phyloP scores from a whole-genome alignment of 2,329 filamentous ascomycete species.

The Rhynchosporium secalis region DNA sequence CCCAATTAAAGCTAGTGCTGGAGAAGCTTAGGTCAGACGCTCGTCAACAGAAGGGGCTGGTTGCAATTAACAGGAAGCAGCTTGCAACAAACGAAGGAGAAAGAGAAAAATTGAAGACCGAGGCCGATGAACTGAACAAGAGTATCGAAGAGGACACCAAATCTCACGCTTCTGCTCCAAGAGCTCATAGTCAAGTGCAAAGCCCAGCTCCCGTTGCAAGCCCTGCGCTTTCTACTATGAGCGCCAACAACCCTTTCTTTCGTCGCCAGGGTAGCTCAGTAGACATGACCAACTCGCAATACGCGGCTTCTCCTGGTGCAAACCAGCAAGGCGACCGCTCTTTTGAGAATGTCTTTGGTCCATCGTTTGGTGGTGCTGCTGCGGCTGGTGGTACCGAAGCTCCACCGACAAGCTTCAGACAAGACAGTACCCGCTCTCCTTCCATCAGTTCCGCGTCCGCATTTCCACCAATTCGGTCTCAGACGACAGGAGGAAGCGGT shows the following conservation, averaged over 20 bases:
- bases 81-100: slow-evolving; percentile 85
- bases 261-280: slow-evolving; percentile 62
- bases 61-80: slow-evolving; percentile 99
- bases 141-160: slow-evolving; percentile 59
- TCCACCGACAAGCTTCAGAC: slow-evolving; percentile 63
- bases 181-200: slow-evolving; percentile 41
- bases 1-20: slow-evolving; percentile 81
- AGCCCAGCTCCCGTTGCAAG: slow-evolving; percentile 59
- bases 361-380: slow-evolving; percentile 53
- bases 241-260: slow-evolving; percentile 94
- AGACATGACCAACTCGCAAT: slow-evolving; percentile 51
- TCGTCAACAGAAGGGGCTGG: slow-evolving; percentile 91
- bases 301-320: slow-evolving; percentile 43
- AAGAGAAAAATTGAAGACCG: slow-evolving; percentile 80
- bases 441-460: slow-evolving; percentile 28
- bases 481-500: slow-evolving; percentile 32
- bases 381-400: slow-evolving; percentile 44
- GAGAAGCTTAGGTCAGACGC: slow-evolving; percentile 92
- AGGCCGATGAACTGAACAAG: slow-evolving; percentile 69
- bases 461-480: slow-evolving; percentile 35
- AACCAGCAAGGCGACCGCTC: slow-evolving; percentile 58
- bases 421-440: slow-evolving; percentile 37
- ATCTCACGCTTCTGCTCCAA: slow-evolving; percentile 54
- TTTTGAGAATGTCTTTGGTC: slow-evolving; percentile 86
- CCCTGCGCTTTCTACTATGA: slow-evolving; percentile 66